These are phyloP conservation scores for Globisporangium carolinianum DNA, from an alignment of 352 stramenopile species.

Conservation along the genomic window DNA sequence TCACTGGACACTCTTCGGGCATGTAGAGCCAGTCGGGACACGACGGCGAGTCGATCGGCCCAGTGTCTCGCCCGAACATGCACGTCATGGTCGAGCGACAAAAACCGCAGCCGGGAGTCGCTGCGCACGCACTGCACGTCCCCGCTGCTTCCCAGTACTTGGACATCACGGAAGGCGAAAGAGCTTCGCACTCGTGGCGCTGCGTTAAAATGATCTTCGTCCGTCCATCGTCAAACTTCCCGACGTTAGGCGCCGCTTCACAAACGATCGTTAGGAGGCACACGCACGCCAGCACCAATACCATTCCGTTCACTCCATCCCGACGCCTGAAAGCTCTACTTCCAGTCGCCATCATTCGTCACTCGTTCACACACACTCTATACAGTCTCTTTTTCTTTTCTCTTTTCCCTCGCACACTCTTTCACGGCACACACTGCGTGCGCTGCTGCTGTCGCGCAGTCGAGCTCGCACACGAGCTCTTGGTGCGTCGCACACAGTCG, in stretches of 20 bases:
- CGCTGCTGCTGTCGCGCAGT: not conserved
- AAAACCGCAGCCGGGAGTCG: slow-evolving; percentile 72
- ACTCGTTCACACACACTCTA: slow-evolving; percentile 6
- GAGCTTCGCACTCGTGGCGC: slow-evolving; percentile 36
- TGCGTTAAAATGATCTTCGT: not conserved
- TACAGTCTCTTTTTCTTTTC: not conserved
- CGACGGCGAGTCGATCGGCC: slow-evolving; percentile 26
- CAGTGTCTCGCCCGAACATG: slow-evolving; percentile 49
- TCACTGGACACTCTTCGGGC: slow-evolving; percentile 58
- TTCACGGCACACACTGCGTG: not conserved
- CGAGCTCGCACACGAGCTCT: slow-evolving; percentile 2
- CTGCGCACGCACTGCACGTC: slow-evolving; percentile 65
- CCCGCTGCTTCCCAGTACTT: slow-evolving; percentile 63
- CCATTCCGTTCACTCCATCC: slow-evolving; percentile 5
- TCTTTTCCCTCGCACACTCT: slow-evolving; percentile 3
- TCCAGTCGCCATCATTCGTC: slow-evolving; percentile 1
- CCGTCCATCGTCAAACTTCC: not conserved
- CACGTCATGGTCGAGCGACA: slow-evolving; percentile 90
- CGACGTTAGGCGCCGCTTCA: not conserved
- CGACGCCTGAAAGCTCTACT: slow-evolving; percentile 2
- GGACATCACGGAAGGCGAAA: slow-evolving; percentile 35
- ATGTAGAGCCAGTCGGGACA: slow-evolving; percentile 62
- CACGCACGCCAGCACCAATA: slow-evolving; percentile 6
- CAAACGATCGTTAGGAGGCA: slow-evolving; percentile 11
- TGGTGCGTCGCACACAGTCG: not conserved